Percentiles rank a stretch among this genome's conserved stretches.
phyloP scores from a whole-genome alignment of 768 basidiomycete species.

The Crassisporium funariophilum region DNA sequence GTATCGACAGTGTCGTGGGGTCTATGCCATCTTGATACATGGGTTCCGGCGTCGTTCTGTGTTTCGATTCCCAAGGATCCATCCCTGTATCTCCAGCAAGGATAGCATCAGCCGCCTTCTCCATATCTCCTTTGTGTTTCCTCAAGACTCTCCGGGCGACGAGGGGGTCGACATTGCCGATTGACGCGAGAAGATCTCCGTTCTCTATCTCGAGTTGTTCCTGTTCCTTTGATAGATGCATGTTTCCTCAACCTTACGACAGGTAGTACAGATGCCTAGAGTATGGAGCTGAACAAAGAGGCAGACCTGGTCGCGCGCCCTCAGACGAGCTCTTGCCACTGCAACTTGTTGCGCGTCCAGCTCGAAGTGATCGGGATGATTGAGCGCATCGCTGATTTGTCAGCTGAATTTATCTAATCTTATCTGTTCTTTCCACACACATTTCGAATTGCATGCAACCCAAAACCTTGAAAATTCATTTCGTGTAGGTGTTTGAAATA shows the following conservation, averaged over 20 bases:
- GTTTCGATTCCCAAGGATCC: conserved; percentile 23
- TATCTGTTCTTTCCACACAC: no score
- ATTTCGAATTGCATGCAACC: no score
- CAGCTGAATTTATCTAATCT: no score
- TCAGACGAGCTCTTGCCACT: no score
- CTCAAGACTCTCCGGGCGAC: conserved; percentile 57
- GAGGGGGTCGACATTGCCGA: conserved; percentile 42
- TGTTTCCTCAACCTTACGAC: conserved; percentile 1
- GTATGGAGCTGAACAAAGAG: no score
- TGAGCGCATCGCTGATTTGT: no score
- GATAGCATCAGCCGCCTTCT: conserved; percentile 57
- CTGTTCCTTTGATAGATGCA: conserved; percentile 30
- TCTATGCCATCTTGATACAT: conserved; percentile 24
- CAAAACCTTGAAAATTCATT: no score
- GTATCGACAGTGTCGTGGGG: conserved; percentile 23
- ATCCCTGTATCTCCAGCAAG: conserved; percentile 50
- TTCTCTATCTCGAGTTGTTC: conserved; percentile 32
- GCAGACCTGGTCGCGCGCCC: no score
- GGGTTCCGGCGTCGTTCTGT: conserved; percentile 30
- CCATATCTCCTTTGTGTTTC: conserved; percentile 60
- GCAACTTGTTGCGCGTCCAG: no score
- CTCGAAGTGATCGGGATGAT: no score
- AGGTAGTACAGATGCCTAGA: neutral
- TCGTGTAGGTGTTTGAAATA: no score
- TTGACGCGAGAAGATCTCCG: conserved; percentile 32